Base-by-base conservation (phyloP, 352 stramenopile species). In the Phytophthora boehmeriae region DNA sequence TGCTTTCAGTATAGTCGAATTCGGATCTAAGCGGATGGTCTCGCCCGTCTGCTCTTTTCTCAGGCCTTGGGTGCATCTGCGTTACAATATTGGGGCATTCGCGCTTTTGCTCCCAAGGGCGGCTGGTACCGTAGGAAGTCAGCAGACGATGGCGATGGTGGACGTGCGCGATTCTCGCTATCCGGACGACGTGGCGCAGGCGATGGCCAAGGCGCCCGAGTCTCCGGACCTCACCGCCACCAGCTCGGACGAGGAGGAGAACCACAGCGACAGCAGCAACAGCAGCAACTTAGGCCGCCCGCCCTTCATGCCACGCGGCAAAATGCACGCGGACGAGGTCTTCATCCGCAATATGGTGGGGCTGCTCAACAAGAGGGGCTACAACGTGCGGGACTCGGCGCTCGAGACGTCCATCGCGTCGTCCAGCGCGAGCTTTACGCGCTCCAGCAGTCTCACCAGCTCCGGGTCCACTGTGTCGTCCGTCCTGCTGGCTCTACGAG, bases 361-460 rank as follows among this genome's bases (percentile, higher is more conserved):
- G 19, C 75, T 94, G 35, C 72, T 94, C 36, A 94, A 94, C 64
- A 91, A 90, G 53, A 81, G 85, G 51, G 85, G 85, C 55, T 94
- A 94, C 68, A 94, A 94, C 57, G 73, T 94, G 50, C 75, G 79
- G 39, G 84, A 91, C 53, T 82, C 78, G 41, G 73, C 78, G 25
- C 56, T 74, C 4, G 81, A 90, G 59, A 79, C 68, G 49, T 89
- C 77, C 19, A 82, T 82, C 53, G 63, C 75, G 57, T 90, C 78
- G 25, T 88, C 74, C 8, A 60, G 46, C 28, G 51, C 63, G 14
- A 80, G 71, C 44, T 66, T 65, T 25, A 68, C 60, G 16, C 62
- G 67, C 28, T 80, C 69, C 16, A 73, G 66, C 38, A 90, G 79
- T 42, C 75, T 90, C 28, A 85, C 85, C 10, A 90, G 79, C 59